A percentile compares a stretch with the other conserved stretches of the same genome.
Evolutionary conservation across 2,329 filamentous ascomycete species (phyloP).

Genomic region (Pseudopithomyces chartarum): DNA sequence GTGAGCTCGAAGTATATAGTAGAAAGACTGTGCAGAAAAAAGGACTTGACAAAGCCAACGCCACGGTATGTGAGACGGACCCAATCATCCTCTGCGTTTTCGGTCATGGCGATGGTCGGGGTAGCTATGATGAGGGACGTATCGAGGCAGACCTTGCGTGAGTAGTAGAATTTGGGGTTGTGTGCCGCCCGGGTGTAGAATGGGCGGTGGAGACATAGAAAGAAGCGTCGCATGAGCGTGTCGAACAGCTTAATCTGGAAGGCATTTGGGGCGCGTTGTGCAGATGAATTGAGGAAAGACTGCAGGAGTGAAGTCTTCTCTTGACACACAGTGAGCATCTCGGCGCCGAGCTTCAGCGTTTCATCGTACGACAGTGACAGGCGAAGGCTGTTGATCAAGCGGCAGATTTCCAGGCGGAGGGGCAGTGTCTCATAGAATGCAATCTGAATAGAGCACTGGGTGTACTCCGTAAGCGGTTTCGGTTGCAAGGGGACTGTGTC

Average conservation of each 20-base stretch:
- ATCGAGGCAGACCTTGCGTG: slow-evolving; percentile 55
- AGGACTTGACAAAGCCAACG: slow-evolving; percentile 30
- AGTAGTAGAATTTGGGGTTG: slow-evolving; percentile 57
- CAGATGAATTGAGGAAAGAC: slow-evolving; percentile 11
- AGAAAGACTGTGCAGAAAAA: slow-evolving; percentile 27
- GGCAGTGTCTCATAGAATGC: slow-evolving; percentile 43
- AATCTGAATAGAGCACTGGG: slow-evolving; percentile 44
- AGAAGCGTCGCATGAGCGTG: slow-evolving; percentile 59
- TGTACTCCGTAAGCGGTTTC: slow-evolving; percentile 33
- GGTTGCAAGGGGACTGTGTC: slow-evolving; percentile 22
- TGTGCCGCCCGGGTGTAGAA: slow-evolving; percentile 51
- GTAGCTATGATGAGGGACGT: slow-evolving; percentile 25
- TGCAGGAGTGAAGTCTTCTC: slow-evolving; percentile 21
- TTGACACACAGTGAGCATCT: slow-evolving; percentile 32
- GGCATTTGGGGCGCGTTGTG: neutral
- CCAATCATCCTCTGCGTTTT: slow-evolving; percentile 29
- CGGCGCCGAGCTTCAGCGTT: slow-evolving; percentile 28
- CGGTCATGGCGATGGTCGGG: slow-evolving; percentile 12
- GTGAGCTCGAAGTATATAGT: slow-evolving; percentile 31
- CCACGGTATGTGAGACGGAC: slow-evolving; percentile 20
- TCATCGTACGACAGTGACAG: slow-evolving; percentile 37
- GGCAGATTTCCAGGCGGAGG: slow-evolving; percentile 41
- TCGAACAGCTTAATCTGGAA: slow-evolving; percentile 59
- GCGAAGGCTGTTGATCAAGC: slow-evolving; percentile 38
- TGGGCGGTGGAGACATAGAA: slow-evolving; percentile 60